Evolutionary conservation across 2,329 filamentous ascomycete genomes (phyloP), one percentile per base, ranked within the genome.

Genomic region (Apiospora marii): DNA sequence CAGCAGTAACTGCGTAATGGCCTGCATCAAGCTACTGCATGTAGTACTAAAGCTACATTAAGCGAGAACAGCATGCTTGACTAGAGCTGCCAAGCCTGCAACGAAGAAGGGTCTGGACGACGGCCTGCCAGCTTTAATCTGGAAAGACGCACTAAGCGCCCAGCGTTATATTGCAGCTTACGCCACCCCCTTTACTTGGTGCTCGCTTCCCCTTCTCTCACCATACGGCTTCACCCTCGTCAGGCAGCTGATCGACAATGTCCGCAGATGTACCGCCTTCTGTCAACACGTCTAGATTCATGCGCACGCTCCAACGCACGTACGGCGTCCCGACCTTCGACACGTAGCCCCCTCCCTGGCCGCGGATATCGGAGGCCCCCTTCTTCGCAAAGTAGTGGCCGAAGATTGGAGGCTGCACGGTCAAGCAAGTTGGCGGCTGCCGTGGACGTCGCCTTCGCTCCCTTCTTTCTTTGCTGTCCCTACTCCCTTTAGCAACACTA

Each of bases 381-480:
- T 72, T 71, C 8, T 74, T 74, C 0, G 75, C 72, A 14, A 76
- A 78, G 22, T 75, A 73, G 24, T 79, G 78, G 12, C 78, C 79
- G 67, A 79, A 72, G 12, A 79, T 71, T 7, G 78, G 78, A 27
- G 78, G 78, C 43, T 79, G 78, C 14, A 79, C 77, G 0, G 78
- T 79, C 53, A 79, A 70, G 46, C 78, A 79, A 1, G 77, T 72
- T 0, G 74, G 76, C 8, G n/a, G 19, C 16, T 12, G 1, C 30
- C 8, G 19, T 67, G 34, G 3, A 14, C 22, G 30, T 24, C 13
- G 61, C 14, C 1, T 44, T 61, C 22, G 16, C 7, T n/a, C 46
- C 24, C 34, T 51, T 4, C 2, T 34, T 19, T 58, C 53, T 14
- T 34, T 19, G 27, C 27, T 30, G 14, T 16, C 10, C 0, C 43